These are phyloP conservation scores for Stachybotrys chartarum DNA, from an alignment of 2,329 filamentous ascomycete species.

Conservation along the genomic window DNA sequence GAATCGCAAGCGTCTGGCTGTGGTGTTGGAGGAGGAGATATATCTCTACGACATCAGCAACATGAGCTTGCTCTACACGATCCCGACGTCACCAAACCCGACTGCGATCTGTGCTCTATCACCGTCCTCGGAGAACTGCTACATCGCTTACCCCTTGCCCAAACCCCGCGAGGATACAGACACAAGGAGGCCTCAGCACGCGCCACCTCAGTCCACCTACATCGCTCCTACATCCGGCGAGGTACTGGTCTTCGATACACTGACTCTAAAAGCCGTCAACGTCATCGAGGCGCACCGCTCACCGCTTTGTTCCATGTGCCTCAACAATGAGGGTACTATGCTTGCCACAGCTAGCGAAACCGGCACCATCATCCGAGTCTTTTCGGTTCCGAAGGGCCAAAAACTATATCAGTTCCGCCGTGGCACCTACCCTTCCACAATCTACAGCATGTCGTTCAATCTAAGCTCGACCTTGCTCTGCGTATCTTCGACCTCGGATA, in stretches of 20 bases:
- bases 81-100: slow-evolving; percentile 89
- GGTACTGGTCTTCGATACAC: slow-evolving; percentile 85
- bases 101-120: slow-evolving; percentile 87
- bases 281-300: slow-evolving; percentile 93
- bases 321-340: slow-evolving; percentile 88
- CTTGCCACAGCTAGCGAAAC: slow-evolving; percentile 95
- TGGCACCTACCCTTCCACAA: slow-evolving; percentile 90
- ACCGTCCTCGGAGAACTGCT: slow-evolving; percentile 92
- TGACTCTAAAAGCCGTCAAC: slow-evolving; percentile 86
- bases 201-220: slow-evolving; percentile 72
- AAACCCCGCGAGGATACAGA: slow-evolving; percentile 56
- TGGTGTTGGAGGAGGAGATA: slow-evolving; percentile 91
- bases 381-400: slow-evolving; percentile 81
- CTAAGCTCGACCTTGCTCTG: slow-evolving; percentile 86
- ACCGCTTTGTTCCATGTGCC: slow-evolving; percentile 79
- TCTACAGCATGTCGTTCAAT: slow-evolving; percentile 99
- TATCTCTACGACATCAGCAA: slow-evolving; percentile 99
- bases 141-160: slow-evolving; percentile 86
- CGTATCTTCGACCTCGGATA: slow-evolving; percentile 93
- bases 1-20: slow-evolving; percentile 88
- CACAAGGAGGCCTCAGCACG: slow-evolving; percentile 64
- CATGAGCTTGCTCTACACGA: slow-evolving; percentile 90
- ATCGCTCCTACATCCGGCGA: slow-evolving; percentile 82
- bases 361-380: slow-evolving; percentile 93
- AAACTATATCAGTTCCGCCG: slow-evolving; percentile 95